Percentiles rank a stretch among this genome's conserved stretches.
Conservation (phyloP, 805 yeast species). For the Maudiozyma turicensis region DNA sequence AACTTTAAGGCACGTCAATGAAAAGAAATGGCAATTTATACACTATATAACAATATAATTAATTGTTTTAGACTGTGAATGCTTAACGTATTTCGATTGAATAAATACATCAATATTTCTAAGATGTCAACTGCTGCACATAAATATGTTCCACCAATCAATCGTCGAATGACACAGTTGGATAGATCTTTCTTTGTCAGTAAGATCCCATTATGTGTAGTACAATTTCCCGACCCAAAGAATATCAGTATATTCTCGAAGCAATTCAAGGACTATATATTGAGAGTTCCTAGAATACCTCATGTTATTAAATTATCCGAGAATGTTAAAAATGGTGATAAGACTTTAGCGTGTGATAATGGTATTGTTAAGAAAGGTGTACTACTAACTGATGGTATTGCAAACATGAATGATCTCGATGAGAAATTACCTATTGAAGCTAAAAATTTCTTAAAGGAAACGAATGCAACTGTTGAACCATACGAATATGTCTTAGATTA, state of each 20-base stretch:
- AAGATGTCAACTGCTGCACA: neutral
- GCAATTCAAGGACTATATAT: slow-evolving; percentile 45
- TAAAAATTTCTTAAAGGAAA: slow-evolving; percentile 36
- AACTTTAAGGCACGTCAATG: too few species aligned
- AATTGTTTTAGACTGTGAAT: neutral
- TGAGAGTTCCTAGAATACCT: slow-evolving; percentile 60
- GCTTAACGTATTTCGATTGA: neutral
- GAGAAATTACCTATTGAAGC: slow-evolving; percentile 36
- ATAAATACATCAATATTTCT: neutral
- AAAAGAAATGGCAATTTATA: too few species aligned
- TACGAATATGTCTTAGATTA: slow-evolving; percentile 55
- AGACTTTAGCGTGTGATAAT: slow-evolving; percentile 21
- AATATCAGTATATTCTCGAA: slow-evolving; percentile 54
- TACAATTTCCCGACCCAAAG: slow-evolving; percentile 59
- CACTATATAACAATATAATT: too few species aligned
- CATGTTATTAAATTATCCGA: slow-evolving; percentile 45
- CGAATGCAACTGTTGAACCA: slow-evolving; percentile 39
- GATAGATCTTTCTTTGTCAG: slow-evolving; percentile 57
- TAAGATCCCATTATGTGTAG: slow-evolving; percentile 53
- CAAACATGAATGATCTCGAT: slow-evolving; percentile 30
- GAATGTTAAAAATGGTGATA: slow-evolving; percentile 6
- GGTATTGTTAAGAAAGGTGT: slow-evolving; percentile 33
- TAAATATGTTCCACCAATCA: slow-evolving; percentile 50
- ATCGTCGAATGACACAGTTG: slow-evolving; percentile 52
- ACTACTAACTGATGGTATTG: slow-evolving; percentile 46